Conservation (phyloP, 345 rosid species). For the Hevea brasiliensis region DNA sequence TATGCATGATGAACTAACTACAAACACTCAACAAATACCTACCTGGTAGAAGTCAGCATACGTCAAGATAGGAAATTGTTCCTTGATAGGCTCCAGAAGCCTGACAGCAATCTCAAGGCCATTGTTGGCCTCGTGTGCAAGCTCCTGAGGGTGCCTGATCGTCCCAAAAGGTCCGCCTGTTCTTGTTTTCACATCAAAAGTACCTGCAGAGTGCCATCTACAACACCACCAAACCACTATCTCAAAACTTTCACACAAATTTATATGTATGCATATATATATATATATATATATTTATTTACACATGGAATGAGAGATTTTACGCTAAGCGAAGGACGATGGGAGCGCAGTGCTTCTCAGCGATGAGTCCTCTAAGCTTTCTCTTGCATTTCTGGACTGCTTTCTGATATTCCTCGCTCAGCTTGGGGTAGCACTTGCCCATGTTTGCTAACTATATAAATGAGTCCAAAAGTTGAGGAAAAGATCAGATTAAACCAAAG, state of each 20-base stretch:
- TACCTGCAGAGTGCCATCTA: conserved; percentile 31
- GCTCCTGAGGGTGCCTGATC: conserved; percentile 17
- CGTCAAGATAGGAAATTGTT: conserved; percentile 23
- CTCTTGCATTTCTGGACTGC: conserved; percentile 29
- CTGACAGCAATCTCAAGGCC: conserved; percentile 34
- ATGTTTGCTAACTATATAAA: neutral
- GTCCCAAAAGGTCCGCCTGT: conserved; percentile 36
- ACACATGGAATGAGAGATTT: neutral
- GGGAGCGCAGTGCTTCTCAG: conserved; percentile 29
- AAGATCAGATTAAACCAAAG: neutral
- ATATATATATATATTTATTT: too few species aligned
- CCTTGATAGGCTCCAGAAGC: conserved; percentile 26
- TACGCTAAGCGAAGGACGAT: conserved; percentile 32
- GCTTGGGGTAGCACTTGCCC: conserved; percentile 22
- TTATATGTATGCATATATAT: neutral
- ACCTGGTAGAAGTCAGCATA: conserved; percentile 36
- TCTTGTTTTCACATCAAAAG: conserved; percentile 21
- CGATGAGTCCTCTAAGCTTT: conserved; percentile 27
- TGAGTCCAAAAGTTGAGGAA: neutral
- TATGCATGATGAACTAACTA: neutral
- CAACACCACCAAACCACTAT: neutral
- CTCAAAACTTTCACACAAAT: too few species aligned
- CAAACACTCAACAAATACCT: neutral
- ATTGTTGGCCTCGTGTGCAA: conserved; percentile 27
- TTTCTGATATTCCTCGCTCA: conserved; percentile 28